phyloP scores from a whole-genome alignment of 2,329 filamentous ascomycete genomes.

The Alternaria consortialis region DNA sequence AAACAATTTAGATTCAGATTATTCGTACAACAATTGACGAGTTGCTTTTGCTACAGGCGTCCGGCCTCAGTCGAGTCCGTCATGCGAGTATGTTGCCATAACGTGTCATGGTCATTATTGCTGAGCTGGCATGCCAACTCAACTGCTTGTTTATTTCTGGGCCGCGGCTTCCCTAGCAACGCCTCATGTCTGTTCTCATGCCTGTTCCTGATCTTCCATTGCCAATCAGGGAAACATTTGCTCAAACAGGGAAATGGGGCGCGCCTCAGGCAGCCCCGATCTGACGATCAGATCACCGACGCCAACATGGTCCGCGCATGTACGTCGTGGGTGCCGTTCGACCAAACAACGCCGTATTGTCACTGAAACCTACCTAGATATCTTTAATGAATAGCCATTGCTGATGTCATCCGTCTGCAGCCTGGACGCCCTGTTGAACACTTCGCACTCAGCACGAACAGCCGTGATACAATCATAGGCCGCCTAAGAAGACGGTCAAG shows the following conservation, averaged over 20 bases:
- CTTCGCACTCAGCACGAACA: not conserved
- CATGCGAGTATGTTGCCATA: conserved; percentile 1
- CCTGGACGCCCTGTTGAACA: not conserved
- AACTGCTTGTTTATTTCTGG: conserved; percentile 5
- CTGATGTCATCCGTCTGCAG: not conserved
- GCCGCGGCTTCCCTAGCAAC: conserved; percentile 12
- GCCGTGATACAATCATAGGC: not conserved
- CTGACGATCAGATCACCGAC: conserved; percentile 6
- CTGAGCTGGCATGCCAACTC: conserved; percentile 25
- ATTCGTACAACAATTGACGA: not conserved
- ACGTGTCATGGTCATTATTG: conserved; percentile 9
- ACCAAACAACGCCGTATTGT: not conserved
- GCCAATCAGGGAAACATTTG: conserved; percentile 1
- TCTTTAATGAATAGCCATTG: not conserved
- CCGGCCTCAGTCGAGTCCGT: not conserved
- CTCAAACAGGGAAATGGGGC: conserved; percentile 21
- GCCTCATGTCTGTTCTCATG: conserved; percentile 2
- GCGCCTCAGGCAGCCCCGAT: conserved; percentile 16
- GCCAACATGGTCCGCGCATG: conserved; percentile 1
- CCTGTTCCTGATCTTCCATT: conserved; percentile 3
- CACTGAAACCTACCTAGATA: conserved; percentile 2
- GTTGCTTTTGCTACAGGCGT: not conserved
- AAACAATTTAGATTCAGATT: not conserved
- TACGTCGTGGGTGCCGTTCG: not conserved
- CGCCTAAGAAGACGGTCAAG: not conserved